Base-by-base conservation (phyloP, 2,329 filamentous ascomycete genomes). In the Sclerotinia spermophila region DNA sequence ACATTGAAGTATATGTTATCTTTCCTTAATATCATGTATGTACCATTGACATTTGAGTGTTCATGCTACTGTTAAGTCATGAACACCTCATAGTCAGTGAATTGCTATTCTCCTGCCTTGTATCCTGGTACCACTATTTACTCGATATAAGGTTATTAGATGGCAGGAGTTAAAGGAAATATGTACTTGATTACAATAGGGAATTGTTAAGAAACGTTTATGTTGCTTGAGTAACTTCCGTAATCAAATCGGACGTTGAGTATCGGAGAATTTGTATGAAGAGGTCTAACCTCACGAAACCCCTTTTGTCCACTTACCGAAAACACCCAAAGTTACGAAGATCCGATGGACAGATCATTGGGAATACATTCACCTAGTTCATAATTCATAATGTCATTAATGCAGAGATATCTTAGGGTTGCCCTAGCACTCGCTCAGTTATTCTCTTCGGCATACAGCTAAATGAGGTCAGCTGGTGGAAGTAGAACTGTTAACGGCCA, bases 391-490 rank as follows among this genome's bases (percentile, higher is more conserved):
- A 66, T 53, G 6, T 51, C 56, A 66, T 53, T 55, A 27, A n/a
- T n/a, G 38, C 21, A 53, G 42, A 40, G 38, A 42, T 24, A 48
- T 35, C 62, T 56, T 72, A 71, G 33, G 51, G 42, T 72, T 81
- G 79, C 76, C 83, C 81, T 78, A 90, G 77, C n/a, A 89, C 83
- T 77, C 85, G 87, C 72, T 87, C 83, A 60, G 86, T 89, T 62
- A 89, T 87, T 70, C 86, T 83, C 80, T 87, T 91, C 1, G 93
- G 92, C 86, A 94, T 89, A 80, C 91, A 94, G 78, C 85, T 87
- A 68, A 3, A 35, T 8, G 7, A 13, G 30, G 71, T 79, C 61
- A 78, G 74, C 68, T 21, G 3, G 33, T 24, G 61, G 40, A 48
- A 40, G 30, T 40, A 60, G 6, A 40, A 55, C 10, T 10, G 33